Percentiles rank a stretch among this genome's conserved stretches.
Evolutionary conservation across 768 basidiomycete genomes (phyloP).

Genomic region (Suillus tomentosus): DNA sequence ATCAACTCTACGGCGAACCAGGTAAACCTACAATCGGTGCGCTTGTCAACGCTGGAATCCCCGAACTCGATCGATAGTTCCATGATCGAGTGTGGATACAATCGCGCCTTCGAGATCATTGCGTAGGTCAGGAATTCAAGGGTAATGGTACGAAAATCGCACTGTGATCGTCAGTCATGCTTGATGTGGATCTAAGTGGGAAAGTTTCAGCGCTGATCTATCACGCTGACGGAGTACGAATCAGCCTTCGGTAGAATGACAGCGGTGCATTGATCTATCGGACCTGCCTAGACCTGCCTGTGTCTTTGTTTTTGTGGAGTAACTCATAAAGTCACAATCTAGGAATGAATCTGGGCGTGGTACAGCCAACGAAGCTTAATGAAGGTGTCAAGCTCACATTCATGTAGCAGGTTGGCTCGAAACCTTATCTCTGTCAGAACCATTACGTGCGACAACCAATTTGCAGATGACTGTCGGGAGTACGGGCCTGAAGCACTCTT

Average conservation of each 20-base stretch:
- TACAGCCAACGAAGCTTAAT: not conserved
- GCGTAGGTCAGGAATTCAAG: constrained; percentile 73
- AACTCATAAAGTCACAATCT: not conserved
- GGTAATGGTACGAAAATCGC: constrained; percentile 69
- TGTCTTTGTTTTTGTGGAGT: not conserved
- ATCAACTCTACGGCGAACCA: constrained; percentile 45
- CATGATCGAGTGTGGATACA: constrained; percentile 53
- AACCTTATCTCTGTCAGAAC: not conserved
- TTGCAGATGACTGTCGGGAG: not conserved
- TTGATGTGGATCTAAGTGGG: constrained; percentile 76
- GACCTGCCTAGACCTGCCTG: not conserved
- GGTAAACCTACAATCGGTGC: not conserved
- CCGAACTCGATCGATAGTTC: constrained; percentile 74
- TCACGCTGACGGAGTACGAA: not conserved
- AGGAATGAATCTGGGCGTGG: not conserved
- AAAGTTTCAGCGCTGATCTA: constrained; percentile 58
- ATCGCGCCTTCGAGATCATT: constrained; percentile 63
- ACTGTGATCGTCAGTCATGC: constrained; percentile 77
- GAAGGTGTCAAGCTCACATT: not conserved
- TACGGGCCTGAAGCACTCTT: not conserved
- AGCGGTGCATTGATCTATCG: not conserved
- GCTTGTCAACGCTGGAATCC: constrained; percentile 62
- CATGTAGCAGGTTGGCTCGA: not conserved
- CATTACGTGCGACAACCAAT: not conserved
- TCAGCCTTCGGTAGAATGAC: not conserved